These are phyloP conservation scores for Cyclospora cayetanensis DNA, from an alignment of 169 alveolate genomes.

Conservation along the genomic window DNA sequence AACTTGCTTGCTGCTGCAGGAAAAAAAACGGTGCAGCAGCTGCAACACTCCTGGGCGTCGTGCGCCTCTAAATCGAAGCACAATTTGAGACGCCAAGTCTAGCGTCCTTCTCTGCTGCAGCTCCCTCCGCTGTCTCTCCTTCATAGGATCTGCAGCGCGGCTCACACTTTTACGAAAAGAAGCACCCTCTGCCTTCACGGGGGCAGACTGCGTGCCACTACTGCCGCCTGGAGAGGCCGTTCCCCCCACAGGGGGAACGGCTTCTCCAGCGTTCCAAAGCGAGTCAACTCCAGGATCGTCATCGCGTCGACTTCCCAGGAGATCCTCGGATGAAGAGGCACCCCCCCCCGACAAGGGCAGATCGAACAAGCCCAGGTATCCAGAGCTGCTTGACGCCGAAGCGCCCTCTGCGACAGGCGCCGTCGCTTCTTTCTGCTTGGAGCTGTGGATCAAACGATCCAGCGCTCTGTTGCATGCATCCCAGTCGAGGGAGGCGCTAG, in stretches of 20 bases:
- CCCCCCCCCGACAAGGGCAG: background rate
- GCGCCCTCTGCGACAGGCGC: slow-evolving; percentile 29
- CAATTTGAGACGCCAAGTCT: slow-evolving; percentile 47
- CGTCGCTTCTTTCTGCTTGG: background rate
- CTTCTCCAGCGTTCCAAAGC: too few species aligned
- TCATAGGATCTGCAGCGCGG: slow-evolving; percentile 51
- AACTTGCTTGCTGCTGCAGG: slow-evolving; percentile 56
- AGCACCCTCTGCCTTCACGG: slow-evolving; percentile 17
- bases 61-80: slow-evolving; percentile 35
- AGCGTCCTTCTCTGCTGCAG: slow-evolving; percentile 35
- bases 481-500: slow-evolving; percentile 23
- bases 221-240: background rate
- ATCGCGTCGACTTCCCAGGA: background rate
- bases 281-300: too few species aligned
- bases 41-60: slow-evolving; percentile 65
- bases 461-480: slow-evolving; percentile 52
- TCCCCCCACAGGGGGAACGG: too few species aligned
- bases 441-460: slow-evolving; percentile 16
- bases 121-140: slow-evolving; percentile 46
- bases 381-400: background rate
- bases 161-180: background rate
- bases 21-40: slow-evolving; percentile 54
- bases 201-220: background rate
- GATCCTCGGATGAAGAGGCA: background rate
- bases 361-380: slow-evolving; percentile 21